Percentiles rank a stretch among this genome's conserved stretches.
Evolutionary conservation across 2,329 filamentous ascomycete species (phyloP).

Genomic region (Aureobasidium sp.): DNA sequence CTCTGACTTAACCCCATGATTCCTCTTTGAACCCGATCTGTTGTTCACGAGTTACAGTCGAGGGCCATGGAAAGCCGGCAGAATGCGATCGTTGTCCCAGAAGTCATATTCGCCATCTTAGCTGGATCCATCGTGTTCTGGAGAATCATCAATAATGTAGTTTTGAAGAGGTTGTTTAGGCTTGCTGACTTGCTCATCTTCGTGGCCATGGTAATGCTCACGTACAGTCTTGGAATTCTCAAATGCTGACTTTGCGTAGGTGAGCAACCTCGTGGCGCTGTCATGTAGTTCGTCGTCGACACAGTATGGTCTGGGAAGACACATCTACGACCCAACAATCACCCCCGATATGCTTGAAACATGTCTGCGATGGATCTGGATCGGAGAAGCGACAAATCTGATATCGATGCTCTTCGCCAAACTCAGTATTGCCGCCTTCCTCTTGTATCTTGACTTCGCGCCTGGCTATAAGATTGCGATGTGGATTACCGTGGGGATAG

Average conservation of each 20-base stretch:
- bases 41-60: not conserved
- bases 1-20: not conserved
- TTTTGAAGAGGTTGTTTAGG: slow-evolving; percentile 6
- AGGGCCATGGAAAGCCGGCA: slow-evolving; percentile 3
- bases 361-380: slow-evolving; percentile 11
- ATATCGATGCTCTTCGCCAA: slow-evolving; percentile 15
- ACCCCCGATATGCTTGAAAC: not conserved
- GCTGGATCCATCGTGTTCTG: slow-evolving; percentile 10
- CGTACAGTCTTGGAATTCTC: too few species aligned
- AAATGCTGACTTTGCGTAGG: not conserved
- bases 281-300: slow-evolving; percentile 1
- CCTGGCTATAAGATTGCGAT: slow-evolving; percentile 13
- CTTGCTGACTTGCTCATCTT: slow-evolving; percentile 14
- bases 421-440: slow-evolving; percentile 14
- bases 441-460: slow-evolving; percentile 14
- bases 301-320: slow-evolving; percentile 13
- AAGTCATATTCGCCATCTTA: slow-evolving; percentile 10
- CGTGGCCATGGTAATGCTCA: slow-evolving; percentile 8
- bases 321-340: slow-evolving; percentile 12
- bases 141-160: slow-evolving; percentile 10
- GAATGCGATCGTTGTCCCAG: not conserved
- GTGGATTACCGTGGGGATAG: slow-evolving; percentile 12
- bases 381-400: slow-evolving; percentile 11
- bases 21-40: not conserved
- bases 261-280: slow-evolving; percentile 11